phyloP scores from a whole-genome alignment of 306 rosid species.

The Lagenaria siceraria region DNA sequence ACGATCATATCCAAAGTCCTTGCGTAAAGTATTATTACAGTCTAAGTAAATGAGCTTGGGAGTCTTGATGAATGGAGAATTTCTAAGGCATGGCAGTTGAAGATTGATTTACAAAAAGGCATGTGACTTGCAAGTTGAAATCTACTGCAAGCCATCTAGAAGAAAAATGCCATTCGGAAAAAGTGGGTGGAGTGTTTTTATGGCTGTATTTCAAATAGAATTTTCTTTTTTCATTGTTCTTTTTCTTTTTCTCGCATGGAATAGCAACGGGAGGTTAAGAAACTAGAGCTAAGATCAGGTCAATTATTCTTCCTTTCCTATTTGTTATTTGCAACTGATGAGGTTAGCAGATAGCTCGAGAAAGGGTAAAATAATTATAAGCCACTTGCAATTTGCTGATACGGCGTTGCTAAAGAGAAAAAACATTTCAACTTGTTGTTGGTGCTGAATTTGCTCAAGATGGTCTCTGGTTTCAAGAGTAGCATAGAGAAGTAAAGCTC shows the following conservation, averaged over 20 bases:
- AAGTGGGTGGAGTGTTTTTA: not conserved
- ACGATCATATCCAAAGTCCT: not conserved
- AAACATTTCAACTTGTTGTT: not conserved
- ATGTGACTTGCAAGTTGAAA: not conserved
- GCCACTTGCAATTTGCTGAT: not conserved
- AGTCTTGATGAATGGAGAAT: not conserved
- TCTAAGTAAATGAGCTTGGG: not conserved
- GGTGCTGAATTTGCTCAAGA: not conserved
- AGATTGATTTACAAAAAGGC: not conserved
- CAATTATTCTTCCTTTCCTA: not conserved
- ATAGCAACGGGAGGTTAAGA: not conserved
- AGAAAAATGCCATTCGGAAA: not conserved
- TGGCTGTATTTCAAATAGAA: not conserved
- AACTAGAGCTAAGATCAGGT: not conserved
- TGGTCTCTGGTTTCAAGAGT: not conserved
- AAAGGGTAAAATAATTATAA: not conserved
- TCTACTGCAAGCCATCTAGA: not conserved
- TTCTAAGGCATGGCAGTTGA: not conserved
- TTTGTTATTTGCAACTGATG: not conserved
- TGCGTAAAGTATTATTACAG: not conserved
- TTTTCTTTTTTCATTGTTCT: no score
- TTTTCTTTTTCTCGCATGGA: not conserved
- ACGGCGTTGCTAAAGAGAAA: not conserved
- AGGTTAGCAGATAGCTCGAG: not conserved
- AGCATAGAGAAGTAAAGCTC: not conserved